A percentile compares a stretch with the other conserved stretches of the same genome.
Conservation (phyloP, 108 stramenopile species). For the Cyclotella sp. region DNA sequence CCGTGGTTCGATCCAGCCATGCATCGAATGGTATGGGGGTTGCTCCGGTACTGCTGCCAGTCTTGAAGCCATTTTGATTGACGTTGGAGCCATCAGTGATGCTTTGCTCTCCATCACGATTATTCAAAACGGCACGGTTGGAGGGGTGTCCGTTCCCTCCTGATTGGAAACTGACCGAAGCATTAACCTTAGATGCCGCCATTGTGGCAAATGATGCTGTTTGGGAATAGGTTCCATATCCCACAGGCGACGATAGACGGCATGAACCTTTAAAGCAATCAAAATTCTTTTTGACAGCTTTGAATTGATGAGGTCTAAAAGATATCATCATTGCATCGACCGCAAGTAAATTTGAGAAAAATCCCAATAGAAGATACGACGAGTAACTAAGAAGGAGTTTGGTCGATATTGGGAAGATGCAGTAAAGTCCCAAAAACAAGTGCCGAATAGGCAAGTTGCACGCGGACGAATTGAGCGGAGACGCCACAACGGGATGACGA, state of each 20-base stretch:
- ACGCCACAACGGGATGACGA: too few relatives aligned
- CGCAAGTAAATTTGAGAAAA: not conserved
- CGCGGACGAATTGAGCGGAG: too few relatives aligned
- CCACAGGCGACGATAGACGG: too few relatives aligned
- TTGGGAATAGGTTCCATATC: not conserved
- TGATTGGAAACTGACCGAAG: slow-evolving; percentile 1
- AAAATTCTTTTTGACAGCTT: too few relatives aligned
- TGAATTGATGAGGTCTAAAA: not conserved
- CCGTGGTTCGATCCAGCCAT: slow-evolving; percentile 53
- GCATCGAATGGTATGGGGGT: slow-evolving; percentile 23
- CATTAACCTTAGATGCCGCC: slow-evolving; percentile 3
- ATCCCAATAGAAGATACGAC: not conserved
- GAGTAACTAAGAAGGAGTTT: not conserved
- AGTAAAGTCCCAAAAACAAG: too few relatives aligned
- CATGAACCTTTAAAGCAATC: too few relatives aligned
- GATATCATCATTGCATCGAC: slow-evolving; percentile 1
- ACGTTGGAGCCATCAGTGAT: not conserved
- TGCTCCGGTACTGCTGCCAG: not conserved
- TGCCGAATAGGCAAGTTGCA: too few relatives aligned
- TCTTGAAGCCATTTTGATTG: not conserved
- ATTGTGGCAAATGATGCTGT: not conserved
- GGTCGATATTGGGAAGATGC: not conserved
- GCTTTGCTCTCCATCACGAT: not conserved
- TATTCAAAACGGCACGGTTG: too few relatives aligned
- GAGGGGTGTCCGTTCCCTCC: not conserved